Evolutionary conservation across 768 basidiomycete species (phyloP).

Genomic region (Vishniacozyma victoriae): DNA sequence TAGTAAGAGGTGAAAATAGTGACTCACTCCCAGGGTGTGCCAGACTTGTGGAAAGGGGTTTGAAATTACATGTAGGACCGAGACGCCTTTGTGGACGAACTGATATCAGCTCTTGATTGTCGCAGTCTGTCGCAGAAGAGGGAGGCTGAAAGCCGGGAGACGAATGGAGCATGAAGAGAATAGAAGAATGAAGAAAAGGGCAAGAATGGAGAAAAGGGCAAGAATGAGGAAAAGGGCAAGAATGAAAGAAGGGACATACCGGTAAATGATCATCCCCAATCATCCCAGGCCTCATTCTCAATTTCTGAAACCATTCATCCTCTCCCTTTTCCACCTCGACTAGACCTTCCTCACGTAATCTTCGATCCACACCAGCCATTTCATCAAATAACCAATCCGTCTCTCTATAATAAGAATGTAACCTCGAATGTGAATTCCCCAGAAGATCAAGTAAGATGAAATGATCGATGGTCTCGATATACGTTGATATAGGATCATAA

Average conservation of each 20-base stretch:
- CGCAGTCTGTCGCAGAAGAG: neutral
- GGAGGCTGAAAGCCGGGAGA: neutral
- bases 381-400: conserved; percentile 91
- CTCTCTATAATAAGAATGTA: conserved; percentile 74
- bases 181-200: neutral
- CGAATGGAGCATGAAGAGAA: no score
- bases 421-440: conserved; percentile 66
- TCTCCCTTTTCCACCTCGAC: conserved; percentile 48
- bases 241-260: conserved; percentile 18
- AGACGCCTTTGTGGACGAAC: conserved; percentile 75
- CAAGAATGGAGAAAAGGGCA: neutral
- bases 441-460: conserved; percentile 88
- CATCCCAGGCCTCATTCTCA: conserved; percentile 37
- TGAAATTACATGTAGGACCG: conserved; percentile 80
- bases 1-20: neutral
- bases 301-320: conserved; percentile 28
- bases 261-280: conserved; percentile 93
- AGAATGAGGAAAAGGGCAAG: neutral
- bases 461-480: conserved; percentile 76
- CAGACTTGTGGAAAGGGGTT: conserved; percentile 84
- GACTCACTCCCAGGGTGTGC: conserved; percentile 68
- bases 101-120: no score
- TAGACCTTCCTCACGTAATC: conserved; percentile 62
- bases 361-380: conserved; percentile 63
- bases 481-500: conserved; percentile 54